Percentiles rank a stretch among this genome's conserved stretches.
Conservation (phyloP, 805 yeast genomes). For the Kluyveromyces lactis region DNA sequence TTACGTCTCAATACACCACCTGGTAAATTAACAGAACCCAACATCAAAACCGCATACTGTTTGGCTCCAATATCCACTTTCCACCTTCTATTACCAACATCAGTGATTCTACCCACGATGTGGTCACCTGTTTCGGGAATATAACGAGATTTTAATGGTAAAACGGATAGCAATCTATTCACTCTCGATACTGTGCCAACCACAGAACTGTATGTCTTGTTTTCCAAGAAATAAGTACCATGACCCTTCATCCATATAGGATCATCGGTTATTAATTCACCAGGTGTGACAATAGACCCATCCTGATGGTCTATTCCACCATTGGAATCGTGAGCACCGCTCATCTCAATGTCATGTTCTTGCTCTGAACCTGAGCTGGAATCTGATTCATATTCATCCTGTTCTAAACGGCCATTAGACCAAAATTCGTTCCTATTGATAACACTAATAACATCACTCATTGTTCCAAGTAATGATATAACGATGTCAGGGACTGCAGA, state of each 20-base stretch:
- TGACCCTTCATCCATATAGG: slow-evolving; percentile 98
- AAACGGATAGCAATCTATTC: slow-evolving; percentile 76
- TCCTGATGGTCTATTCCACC: slow-evolving; percentile 16
- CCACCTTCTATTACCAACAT: slow-evolving; percentile 93
- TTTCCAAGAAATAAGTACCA: slow-evolving; percentile 78
- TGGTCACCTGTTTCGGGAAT: slow-evolving; percentile 96
- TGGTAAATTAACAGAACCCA: slow-evolving; percentile 94
- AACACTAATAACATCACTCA: slow-evolving; percentile 22
- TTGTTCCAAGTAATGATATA: background rate
- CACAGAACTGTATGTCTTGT: slow-evolving; percentile 77
- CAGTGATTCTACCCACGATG: slow-evolving; percentile 85
- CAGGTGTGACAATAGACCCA: slow-evolving; percentile 73
- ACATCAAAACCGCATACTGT: slow-evolving; percentile 84
- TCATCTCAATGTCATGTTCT: slow-evolving; percentile 22
- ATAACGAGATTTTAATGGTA: slow-evolving; percentile 80
- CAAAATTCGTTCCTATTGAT: slow-evolving; percentile 21
- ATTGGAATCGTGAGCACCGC: slow-evolving; percentile 1
- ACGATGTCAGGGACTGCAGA: too few relatives aligned
- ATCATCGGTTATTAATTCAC: slow-evolving; percentile 92
- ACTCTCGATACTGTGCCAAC: slow-evolving; percentile 87
- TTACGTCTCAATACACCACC: slow-evolving; percentile 95
- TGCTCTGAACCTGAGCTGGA: slow-evolving; percentile 32
- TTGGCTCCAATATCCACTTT: slow-evolving; percentile 94
- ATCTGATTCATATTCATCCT: slow-evolving; percentile 6
- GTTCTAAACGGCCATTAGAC: slow-evolving; percentile 8